Base-by-base conservation (phyloP, 257 asterid genomes). In the Dorcoceras hygrometricum region DNA sequence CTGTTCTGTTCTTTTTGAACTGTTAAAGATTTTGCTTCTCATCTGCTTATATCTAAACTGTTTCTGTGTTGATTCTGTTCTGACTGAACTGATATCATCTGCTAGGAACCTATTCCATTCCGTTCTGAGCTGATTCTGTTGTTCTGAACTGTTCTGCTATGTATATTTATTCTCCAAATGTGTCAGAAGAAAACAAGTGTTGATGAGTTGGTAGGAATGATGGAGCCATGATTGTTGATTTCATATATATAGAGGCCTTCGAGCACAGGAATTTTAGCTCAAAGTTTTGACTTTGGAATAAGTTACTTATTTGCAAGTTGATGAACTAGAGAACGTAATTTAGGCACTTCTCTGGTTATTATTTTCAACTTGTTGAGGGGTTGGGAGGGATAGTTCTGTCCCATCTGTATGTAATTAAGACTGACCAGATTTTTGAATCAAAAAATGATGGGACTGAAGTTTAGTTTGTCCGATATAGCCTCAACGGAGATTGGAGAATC, bases 191-290 rank as follows among this genome's bases (percentile, higher is more conserved):
- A 78, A 78, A 76, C 58, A 62, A 70, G 71, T 72, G 50, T 48
- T 65, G 64, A 71, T 34, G 68, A 84, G 67, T 20, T 70, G 71
- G 80, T 87, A 74, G 18, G 78, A 79, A 77, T 75, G 73, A 74
- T 69, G 95, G 88, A 71, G 75, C 70, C 51, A 43, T 43, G 51
- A 14, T 43, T 72, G 64, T 72, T 70, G 69, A 76, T 77, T 34
- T 73, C 72, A 72, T 72, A 34, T 63, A 73, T 71, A 9, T 62
- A 62, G n/a, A n/a, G 71, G 60, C 12, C 62, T 28, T 59, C 67
- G 57, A 63, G 57, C 70, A 69, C 71, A 66, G 76, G 82, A 64
- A 79, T 77, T 79, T 78, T 31, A 67, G 69, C 63, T 79, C 53
- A 39, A 79, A 80, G 78, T 71, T 77, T 71, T 83, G 80, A 74